Evolutionary conservation across 1,139 yeast genomes (phyloP).

Genomic region (Sugiyamaella neomexicana): DNA sequence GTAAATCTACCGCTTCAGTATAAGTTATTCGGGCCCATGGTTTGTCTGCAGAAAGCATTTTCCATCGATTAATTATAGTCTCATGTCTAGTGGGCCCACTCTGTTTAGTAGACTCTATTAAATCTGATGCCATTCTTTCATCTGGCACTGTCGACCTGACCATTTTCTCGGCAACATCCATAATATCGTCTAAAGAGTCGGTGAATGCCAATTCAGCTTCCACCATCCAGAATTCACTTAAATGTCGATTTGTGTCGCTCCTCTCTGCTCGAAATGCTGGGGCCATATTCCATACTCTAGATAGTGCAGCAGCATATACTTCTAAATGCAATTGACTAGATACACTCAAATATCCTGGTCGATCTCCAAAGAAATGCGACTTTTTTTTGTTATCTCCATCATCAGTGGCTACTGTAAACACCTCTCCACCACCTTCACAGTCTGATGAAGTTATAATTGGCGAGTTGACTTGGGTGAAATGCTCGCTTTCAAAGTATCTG

Average conservation of each 20-base stretch:
- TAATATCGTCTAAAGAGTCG: conserved; percentile 57
- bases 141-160: conserved; percentile 53
- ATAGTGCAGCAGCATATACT: conserved; percentile 68
- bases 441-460: conserved; percentile 88
- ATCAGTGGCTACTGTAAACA: conserved; percentile 53
- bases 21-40: conserved; percentile 77
- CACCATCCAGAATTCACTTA: conserved; percentile 97
- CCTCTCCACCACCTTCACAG: conserved; percentile 98
- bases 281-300: conserved; percentile 82
- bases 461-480: conserved; percentile 74
- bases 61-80: conserved; percentile 36
- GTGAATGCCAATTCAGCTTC: conserved; percentile 86
- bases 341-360: conserved; percentile 73
- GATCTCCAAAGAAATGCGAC: conserved; percentile 56
- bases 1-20: conserved; percentile 63
- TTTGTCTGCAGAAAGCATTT: conserved; percentile 33
- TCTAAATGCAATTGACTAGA: conserved; percentile 92
- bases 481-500: conserved; percentile 53
- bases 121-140: conserved; percentile 43
- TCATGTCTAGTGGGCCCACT: conserved; percentile 36
- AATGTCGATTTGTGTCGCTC: conserved; percentile 86
- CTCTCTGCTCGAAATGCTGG: conserved; percentile 96
- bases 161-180: conserved; percentile 69
- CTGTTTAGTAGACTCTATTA: conserved; percentile 41
- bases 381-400: neutral